phyloP scores from a whole-genome alignment of 108 stramenopile genomes.

The Nitzschia inconspicua region DNA sequence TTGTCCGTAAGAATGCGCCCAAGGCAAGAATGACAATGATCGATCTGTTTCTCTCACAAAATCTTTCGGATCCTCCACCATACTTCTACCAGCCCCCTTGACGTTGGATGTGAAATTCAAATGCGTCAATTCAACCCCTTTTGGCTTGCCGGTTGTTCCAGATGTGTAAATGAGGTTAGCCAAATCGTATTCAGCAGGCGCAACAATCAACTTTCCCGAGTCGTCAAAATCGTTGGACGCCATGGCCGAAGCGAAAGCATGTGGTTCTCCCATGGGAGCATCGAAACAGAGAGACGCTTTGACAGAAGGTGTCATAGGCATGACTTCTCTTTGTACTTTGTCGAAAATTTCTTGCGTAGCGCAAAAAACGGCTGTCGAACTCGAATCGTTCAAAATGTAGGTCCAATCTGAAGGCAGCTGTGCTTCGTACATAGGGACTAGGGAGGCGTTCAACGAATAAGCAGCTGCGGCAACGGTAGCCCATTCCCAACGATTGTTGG shows the following conservation, averaged over 20 bases:
- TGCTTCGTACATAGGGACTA: constrained; percentile 98
- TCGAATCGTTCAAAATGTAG: constrained; percentile 92
- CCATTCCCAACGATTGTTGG: constrained; percentile 94
- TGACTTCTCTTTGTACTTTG: constrained; percentile 57
- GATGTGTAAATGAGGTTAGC: constrained; percentile 94
- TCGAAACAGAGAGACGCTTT: constrained; percentile 73
- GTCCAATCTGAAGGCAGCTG: constrained; percentile 93
- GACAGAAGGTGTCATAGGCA: constrained; percentile 66
- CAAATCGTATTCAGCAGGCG: constrained; percentile 80
- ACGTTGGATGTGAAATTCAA: constrained; percentile 84
- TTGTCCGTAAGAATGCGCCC: constrained; percentile 95
- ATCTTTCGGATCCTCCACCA: constrained; percentile 69
- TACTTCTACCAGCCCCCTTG: constrained; percentile 55
- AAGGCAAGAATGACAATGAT: constrained; percentile 90
- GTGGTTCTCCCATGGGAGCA: constrained; percentile 56
- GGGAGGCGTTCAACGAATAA: constrained; percentile 84
- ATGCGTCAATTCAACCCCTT: constrained; percentile 87
- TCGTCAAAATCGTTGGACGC: constrained; percentile 33
- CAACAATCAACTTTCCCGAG: constrained; percentile 26
- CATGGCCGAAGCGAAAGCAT: constrained; percentile 70
- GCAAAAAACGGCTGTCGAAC: constrained; percentile 62
- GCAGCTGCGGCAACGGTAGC: constrained; percentile 84
- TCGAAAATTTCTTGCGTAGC: constrained; percentile 84
- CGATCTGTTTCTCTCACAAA: constrained; percentile 65
- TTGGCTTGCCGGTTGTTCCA: constrained; percentile 88